Base-by-base conservation (phyloP, 257 asterid genomes). In the Solanum chilense region DNA sequence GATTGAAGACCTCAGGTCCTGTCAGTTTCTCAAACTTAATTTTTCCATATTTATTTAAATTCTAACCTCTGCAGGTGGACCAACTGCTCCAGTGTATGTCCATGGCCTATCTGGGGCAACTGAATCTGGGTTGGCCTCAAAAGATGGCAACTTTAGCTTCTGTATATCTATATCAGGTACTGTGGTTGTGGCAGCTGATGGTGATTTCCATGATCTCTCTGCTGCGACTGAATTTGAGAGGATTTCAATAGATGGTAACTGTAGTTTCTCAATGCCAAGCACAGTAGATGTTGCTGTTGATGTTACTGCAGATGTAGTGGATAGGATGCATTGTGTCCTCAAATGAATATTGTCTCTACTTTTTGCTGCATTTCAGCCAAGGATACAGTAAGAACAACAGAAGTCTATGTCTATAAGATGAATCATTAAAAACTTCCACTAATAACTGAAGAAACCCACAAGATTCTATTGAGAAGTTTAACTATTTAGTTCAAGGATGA, bases 281-380 rank as follows among this genome's bases (percentile, higher is more conserved):
- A 94, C 89, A 68, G 95, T 86, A 87, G 94, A 88, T 42, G 93
- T 90, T 89, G 93, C 86, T 16, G 93, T 90, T 86, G 90, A 77
- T 45, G 92, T 81, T 84, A 93, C 88, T 69, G 94, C 90, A 18
- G 94, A 90, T 89, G 97, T 84, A 58, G 95, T 89, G 87, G 98
- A 91, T 89, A 95, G 89, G 91, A 91, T 85, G 88, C 98, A 95
- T 87, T 94, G 98, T 41, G 96, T 89, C 90, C 94, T 93, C 77
- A 91, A 89, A 88, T 84, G 87, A 84, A 88, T 86, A 37, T 92
- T 47, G n/a, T 91, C 98, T 90, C 94, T 93, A 86, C 86, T 88
- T 90, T 93, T 97, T 52, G 97, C 99, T 97, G 98, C 94, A 94
- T 87, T 91, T 56, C 80, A 64, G 69, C 73, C 44, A 83, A 90